A percentile compares a stretch with the other conserved stretches of the same genome.
These are phyloP conservation scores for Periconia digitata DNA, from an alignment of 2,329 filamentous ascomycete genomes.

Conservation along the genomic window DNA sequence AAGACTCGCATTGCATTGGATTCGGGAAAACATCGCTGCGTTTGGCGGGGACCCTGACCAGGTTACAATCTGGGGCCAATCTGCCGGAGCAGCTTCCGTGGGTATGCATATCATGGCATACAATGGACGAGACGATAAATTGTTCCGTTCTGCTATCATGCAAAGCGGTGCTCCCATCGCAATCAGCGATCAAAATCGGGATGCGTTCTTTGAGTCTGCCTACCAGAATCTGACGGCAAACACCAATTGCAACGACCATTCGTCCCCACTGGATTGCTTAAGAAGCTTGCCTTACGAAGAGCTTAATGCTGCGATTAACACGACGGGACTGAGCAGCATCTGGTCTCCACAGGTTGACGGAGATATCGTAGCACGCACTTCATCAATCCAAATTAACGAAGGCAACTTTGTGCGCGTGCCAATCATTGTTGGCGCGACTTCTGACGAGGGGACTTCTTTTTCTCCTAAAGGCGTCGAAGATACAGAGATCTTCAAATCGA, in stretches of 20 bases:
- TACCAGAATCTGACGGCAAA: no score
- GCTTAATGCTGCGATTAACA: neutral
- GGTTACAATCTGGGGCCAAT: conserved; percentile 50
- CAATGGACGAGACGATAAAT: conserved; percentile 50
- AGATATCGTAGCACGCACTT: no score
- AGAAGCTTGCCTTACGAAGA: neutral
- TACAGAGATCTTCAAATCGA: conserved; percentile 56
- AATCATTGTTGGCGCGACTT: conserved; percentile 64
- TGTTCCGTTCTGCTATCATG: conserved; percentile 53
- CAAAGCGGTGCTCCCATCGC: conserved; percentile 44
- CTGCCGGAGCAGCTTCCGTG: conserved; percentile 48
- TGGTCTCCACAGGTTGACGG: no score
- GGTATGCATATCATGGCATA: conserved; percentile 51
- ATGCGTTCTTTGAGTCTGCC: no score
- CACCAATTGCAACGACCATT: neutral
- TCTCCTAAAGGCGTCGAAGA: conserved; percentile 57
- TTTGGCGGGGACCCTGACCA: conserved; percentile 48
- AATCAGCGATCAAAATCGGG: conserved; percentile 17
- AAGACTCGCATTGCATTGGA: conserved; percentile 48
- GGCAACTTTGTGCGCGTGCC: conserved; percentile 68
- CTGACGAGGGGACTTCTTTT: conserved; percentile 65
- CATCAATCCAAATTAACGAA: conserved; percentile 56
- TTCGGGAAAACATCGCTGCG: conserved; percentile 45
- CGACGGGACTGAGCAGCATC: no score
- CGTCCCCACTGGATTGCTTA: neutral